phyloP scores from a whole-genome alignment of 768 basidiomycete genomes.

The Psilocybe sp. region DNA sequence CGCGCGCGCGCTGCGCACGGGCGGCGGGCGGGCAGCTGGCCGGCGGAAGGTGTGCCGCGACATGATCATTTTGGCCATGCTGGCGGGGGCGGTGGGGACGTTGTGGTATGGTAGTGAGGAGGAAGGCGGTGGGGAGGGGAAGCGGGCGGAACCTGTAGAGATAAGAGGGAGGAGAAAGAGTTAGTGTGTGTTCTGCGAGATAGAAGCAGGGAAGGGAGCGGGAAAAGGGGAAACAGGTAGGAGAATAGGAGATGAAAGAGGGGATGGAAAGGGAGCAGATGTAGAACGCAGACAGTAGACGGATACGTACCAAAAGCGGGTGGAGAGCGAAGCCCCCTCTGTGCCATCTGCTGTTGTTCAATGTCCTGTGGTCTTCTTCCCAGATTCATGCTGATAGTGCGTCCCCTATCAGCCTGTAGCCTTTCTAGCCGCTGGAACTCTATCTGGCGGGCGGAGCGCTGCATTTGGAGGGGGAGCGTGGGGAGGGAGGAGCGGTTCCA shows the following conservation, averaged over 20 bases:
- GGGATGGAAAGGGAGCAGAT: conserved; percentile 2
- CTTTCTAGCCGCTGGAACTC: no score
- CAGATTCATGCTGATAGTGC: no score
- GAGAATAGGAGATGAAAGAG: conserved; percentile 10
- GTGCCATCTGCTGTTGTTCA: no score
- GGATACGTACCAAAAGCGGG: no score
- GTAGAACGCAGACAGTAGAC: no score
- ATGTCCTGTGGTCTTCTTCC: no score
- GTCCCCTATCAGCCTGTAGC: not conserved
- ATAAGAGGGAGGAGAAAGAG: not conserved
- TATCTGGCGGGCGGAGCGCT: not conserved
- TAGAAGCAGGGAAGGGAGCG: not conserved
- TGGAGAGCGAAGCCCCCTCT: no score
- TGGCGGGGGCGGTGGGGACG: conserved; percentile 30
- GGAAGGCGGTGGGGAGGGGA: not conserved
- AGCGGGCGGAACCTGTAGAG: conserved; percentile 1
- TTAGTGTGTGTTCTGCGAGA: not conserved
- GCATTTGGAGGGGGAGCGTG: conserved; percentile 15
- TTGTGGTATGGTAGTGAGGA: conserved; percentile 10
- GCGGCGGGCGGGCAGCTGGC: conserved; percentile 25
- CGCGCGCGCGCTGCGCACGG: conserved; percentile 21
- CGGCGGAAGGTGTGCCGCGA: conserved; percentile 33
- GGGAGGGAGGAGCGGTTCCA: conserved; percentile 25
- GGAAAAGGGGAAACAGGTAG: not conserved
- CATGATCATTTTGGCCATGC: conserved; percentile 40